Conservation (phyloP, 192 early-diverging fungal genomes). For the Coemansia sp. region DNA sequence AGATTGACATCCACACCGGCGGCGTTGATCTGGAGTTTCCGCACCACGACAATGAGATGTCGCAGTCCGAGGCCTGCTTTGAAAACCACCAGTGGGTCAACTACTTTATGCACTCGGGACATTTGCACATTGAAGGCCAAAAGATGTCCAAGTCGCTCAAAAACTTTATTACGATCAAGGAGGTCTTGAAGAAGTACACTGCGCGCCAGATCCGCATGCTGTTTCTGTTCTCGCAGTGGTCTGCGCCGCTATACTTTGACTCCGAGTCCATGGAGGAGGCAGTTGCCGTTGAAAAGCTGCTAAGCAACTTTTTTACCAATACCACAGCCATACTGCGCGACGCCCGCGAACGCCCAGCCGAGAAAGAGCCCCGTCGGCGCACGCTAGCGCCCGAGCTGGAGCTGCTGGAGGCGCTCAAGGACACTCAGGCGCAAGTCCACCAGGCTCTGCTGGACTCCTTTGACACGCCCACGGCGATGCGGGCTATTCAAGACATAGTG, state of each 20-base stretch:
- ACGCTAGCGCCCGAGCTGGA: constrained; percentile 68
- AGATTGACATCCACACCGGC: constrained; percentile 94
- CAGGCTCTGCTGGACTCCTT: constrained; percentile 88
- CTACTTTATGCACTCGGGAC: constrained; percentile 97
- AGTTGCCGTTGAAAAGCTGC: constrained; percentile 66
- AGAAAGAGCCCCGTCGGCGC: constrained; percentile 65
- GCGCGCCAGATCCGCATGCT: constrained; percentile 84
- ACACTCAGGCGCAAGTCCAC: constrained; percentile 74
- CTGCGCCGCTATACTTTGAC: constrained; percentile 82
- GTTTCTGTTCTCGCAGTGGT: constrained; percentile 88
- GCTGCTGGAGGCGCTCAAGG: constrained; percentile 61
- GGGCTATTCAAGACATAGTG: constrained; percentile 76
- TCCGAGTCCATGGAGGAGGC: constrained; percentile 73
- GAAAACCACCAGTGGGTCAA: constrained; percentile 95
- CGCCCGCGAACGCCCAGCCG: constrained; percentile 49
- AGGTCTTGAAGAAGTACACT: constrained; percentile 78
- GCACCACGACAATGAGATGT: constrained; percentile 98
- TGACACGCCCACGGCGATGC: constrained; percentile 81
- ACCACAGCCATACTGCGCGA: constrained; percentile 75
- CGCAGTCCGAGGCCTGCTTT: constrained; percentile 91
- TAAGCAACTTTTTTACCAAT: constrained; percentile 91
- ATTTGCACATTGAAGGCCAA: constrained; percentile 89
- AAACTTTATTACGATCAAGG: constrained; percentile 94
- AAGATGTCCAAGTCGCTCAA: constrained; percentile 99
- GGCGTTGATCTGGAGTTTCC: constrained; percentile 96